Evolutionary conservation across 768 basidiomycete species (phyloP), one percentile per base, ranked within the genome.

Genomic region (Termitomyces sp.): DNA sequence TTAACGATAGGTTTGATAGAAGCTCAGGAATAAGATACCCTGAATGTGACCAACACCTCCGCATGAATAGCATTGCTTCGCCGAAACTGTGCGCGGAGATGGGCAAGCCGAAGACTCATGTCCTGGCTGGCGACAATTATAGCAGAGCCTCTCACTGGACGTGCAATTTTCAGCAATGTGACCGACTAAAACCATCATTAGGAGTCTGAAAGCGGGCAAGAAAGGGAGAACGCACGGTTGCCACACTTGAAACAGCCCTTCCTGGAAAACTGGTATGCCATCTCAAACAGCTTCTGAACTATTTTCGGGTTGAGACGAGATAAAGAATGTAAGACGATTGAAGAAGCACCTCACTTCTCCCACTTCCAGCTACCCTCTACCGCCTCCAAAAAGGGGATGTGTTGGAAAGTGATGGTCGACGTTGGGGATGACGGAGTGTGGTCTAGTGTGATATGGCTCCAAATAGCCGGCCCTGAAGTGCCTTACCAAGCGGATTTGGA

Each of bases 161-260:
- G 91, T 82, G 71, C 93, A 96, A 67, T 88, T 90, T 79, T 93
- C 92, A 67, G 93, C 93, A 67, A 95, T 91, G 72, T 96, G 93
- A 48, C 93, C 93, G 70, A 95, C 93, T 95, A 65, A 27, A 40
- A 57, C 50, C 37, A 53, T 64, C 36, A 56, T 52, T 63, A 18
- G 33, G 30, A 2, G 46, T 49, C 47, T 39, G 54, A 13, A 45
- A 43, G 16, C n/a, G 4, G n/a, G 13, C 32, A 10, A 45, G 39
- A 46, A 55, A 30, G 58, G 6, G 20, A 37, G 52, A 62, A 84
- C 87, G 76, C 72, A 92, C 93, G 81, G 74, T 93, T 93, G 71
- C 93, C 93, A 71, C 93, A 95, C 80, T 93, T 95, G 78, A 89
- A 94, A 71, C 91, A 94, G 63, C 90, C 90, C 78, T 91, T 93